These are phyloP conservation scores for Linnemannia elongata DNA, from an alignment of 192 early-diverging fungal genomes.

Conservation along the genomic window DNA sequence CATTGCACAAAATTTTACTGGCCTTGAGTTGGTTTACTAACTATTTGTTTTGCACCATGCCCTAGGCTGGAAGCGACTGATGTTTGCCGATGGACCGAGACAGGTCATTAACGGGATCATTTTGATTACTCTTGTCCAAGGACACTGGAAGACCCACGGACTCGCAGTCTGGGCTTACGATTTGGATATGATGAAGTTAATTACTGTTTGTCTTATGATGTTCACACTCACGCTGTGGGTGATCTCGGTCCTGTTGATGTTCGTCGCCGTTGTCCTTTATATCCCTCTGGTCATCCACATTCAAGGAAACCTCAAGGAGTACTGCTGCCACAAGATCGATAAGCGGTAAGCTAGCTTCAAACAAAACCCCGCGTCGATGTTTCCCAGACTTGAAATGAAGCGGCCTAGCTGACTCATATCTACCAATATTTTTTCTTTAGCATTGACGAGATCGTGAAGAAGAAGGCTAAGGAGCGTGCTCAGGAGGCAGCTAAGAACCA, in stretches of 20 bases:
- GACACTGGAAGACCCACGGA: background rate
- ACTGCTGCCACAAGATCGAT: conserved; percentile 90
- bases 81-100: conserved; percentile 88
- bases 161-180: background rate
- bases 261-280: conserved; percentile 78
- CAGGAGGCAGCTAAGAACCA: conserved; percentile 31
- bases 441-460: conserved; percentile 70
- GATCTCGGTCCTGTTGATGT: conserved; percentile 67
- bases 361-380: conserved; percentile 68
- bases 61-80: conserved; percentile 84
- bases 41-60: background rate
- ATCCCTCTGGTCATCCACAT: conserved; percentile 83
- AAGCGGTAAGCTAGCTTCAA: conserved; percentile 76
- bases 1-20: conserved; percentile 2
- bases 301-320: conserved; percentile 90
- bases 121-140: conserved; percentile 52
- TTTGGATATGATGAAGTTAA: background rate
- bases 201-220: conserved; percentile 58
- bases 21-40: background rate
- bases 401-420: conserved; percentile 72
- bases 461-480: conserved; percentile 62
- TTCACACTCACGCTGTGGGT: conserved; percentile 81
- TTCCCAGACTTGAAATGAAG: conserved; percentile 64
- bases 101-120: conserved; percentile 75
- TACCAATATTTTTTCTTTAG: conserved; percentile 16